Base-by-base conservation (phyloP, 164 flowering plant species). In the Sedum album region DNA sequence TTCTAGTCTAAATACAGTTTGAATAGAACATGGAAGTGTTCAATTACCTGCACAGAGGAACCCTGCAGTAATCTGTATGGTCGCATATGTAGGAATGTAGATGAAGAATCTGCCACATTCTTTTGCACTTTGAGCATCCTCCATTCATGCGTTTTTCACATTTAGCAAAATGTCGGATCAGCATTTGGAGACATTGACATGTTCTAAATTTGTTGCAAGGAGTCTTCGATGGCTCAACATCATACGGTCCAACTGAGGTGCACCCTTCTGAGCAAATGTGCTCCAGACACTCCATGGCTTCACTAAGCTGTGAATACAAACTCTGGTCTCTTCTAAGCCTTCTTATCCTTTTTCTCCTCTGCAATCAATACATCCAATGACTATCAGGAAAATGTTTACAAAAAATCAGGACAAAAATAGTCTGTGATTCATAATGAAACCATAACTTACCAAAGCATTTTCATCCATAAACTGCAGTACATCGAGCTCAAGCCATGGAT, bases 261-360 rank as follows among this genome's bases (percentile, higher is more conserved):
- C 98, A 94, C 13, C 97, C 98, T 72, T 91, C 96, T 0, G 85
- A 80, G 79, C 84, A 94, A 42, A 94, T 94, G 83, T 94, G 98
- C 73, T 82, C 86, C 69, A 94, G 67, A 68, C 95, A 86, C 6
- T 89, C 91, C 98, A 94, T 89, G 2, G 96, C 98, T 74, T 91
- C 98, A 55, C 87, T 84, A 39, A 94, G 85, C 76, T 89, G 78
- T 66, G 85, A 7, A 66, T 89, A 94, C 76, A 86, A 14, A 2
- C 69, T 79, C 76, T 78, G 82, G 66, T 83, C 91, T 48, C 74
- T 74, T 53, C 75, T 83, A 3, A 73, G 76, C 74, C 74, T 77
- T 31, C 76, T 74, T 65, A 75, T 76, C 65, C 78, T 76, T 72
- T 76, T 85, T 71, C 73, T 76, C 80, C 89, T 86, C 93, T 90